Base-by-base conservation (phyloP, 306 rosid genomes). In the Corylus avellana region DNA sequence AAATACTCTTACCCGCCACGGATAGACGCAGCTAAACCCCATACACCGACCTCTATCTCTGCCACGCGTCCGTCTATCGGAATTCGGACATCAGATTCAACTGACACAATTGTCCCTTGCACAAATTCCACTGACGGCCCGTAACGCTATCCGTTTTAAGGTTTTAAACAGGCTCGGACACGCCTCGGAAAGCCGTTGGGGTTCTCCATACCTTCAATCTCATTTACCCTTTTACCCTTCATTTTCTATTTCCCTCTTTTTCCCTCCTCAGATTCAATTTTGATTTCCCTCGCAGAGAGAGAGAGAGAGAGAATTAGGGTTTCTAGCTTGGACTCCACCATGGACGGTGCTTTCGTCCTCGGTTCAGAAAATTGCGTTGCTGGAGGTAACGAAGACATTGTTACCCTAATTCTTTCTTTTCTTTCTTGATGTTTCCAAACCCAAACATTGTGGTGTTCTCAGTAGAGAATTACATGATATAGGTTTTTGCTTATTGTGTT, bases 121-220 rank as follows among this genome's bases (percentile, higher is more conserved):
- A 12, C 46, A 25, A 11, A 25, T 46, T 47, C 4, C 32, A 5
- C 44, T 11, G 58, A 71, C 69, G 49, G 42, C 22, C 58, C 4
- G 55, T 22, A 0, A 72, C 4, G 20, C 16, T 46, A 72, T 11
- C 63, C 5, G 37, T 1, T 37, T 10, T 12, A 53, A 4, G 17
- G 2, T 55, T 84, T 82, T 70, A 64, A 86, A 63, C 29, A 80
- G 92, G 88, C 42, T 83, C 58, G 93, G 84, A n/a, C 69, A n/a
- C 73, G 89, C 87, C 70, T 86, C 78, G 88, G 90, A 80, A 64
- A 84, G 87, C 87, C 91, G 89, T 89, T 78, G 37, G 58, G n/a
- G 10, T 35, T 72, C 9, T 72, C 32, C 59, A 49, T 14, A n/a
- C 2, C 20, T 11, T 13, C 9, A 62, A 14, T 4, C 29, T 27